Base-by-base conservation (phyloP, 2,329 filamentous ascomycete species). In the Penicillium hesseltinei region DNA sequence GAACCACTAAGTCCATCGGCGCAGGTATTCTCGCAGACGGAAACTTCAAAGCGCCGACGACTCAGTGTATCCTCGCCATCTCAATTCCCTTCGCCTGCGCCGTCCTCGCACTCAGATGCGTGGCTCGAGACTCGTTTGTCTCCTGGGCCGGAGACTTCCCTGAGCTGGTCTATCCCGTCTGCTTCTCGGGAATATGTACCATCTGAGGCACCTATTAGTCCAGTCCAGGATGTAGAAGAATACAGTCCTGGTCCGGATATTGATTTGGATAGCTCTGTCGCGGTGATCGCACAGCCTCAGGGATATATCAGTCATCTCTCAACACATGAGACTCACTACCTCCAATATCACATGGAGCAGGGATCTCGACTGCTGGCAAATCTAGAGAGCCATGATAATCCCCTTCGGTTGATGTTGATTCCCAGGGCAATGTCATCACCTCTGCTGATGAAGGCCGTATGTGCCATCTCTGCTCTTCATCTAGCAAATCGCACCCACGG, bases 391-490 rank as follows among this genome's bases (percentile, higher is more conserved):
- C 66, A 69, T 42, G 70, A 71, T 23, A 75, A 75, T 25, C 73
- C 73, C 2, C 58, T 75, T 13, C 71, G 72, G 11, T 71, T 68
- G 9, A 55, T 75, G 27, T 56, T 75, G 2, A 73, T 75, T 19
- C 73, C 73, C 3, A 65, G 70, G n/a, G 73, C 73, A 11, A 63
- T 74, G 44, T 71, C 68, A 19, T 75, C 73, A 0, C 68, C 73
- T 6, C 62, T 75, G 0, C 54, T 75, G 6, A 69, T 74, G 67
- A 72, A 74, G 40, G 73, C 73, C 2, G 60, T 75, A 7, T 75
- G 73, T 43, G 71, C 73, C n/a, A 50, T 75, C 17, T 75, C 73
- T 8, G 73, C 73, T 13, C 67, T 73, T 6, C 73, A 75, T 54
- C 64, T 74, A 23, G 66, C 71, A 31, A 75, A 75, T 44, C 67